Evolutionary conservation across 805 yeast species (phyloP).

Genomic region (Metschnikowia sp.): DNA sequence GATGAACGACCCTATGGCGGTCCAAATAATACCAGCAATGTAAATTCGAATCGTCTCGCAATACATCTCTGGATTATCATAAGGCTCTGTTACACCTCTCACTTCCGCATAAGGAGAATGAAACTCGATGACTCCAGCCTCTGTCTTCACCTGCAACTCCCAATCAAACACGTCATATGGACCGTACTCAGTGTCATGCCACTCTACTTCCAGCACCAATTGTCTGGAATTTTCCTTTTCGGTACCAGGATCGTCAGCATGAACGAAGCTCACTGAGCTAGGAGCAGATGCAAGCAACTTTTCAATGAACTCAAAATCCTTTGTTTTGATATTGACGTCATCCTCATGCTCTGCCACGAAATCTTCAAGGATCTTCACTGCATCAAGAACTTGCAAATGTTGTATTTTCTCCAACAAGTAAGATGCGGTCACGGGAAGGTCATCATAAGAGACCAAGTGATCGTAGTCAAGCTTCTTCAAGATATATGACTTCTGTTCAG

Average conservation of each 20-base stretch:
- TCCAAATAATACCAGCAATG: constrained; percentile 19
- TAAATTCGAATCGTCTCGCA: constrained; percentile 37
- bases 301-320: constrained; percentile 32
- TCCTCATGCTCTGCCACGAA: constrained; percentile 40
- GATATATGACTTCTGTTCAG: constrained; percentile 26
- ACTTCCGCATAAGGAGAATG: constrained; percentile 43
- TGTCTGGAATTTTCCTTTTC: constrained; percentile 11
- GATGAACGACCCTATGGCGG: constrained; percentile 27
- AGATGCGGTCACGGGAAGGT: constrained; percentile 30
- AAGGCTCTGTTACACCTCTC: constrained; percentile 38
- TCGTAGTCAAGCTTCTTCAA: constrained; percentile 27
- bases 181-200: constrained; percentile 1
- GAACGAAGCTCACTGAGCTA: not conserved
- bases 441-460: constrained; percentile 26
- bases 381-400: constrained; percentile 33
- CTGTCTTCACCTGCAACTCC: constrained; percentile 33
- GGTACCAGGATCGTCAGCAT: constrained; percentile 9
- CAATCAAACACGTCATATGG: constrained; percentile 23
- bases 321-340: constrained; percentile 46
- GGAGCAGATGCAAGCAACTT: constrained; percentile 12
- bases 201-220: not conserved
- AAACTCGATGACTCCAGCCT: constrained; percentile 34
- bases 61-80: constrained; percentile 32
- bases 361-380: constrained; percentile 37
- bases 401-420: constrained; percentile 42